Conservation (phyloP, 768 basidiomycete species). For the Gelatoporia subvermispora region DNA sequence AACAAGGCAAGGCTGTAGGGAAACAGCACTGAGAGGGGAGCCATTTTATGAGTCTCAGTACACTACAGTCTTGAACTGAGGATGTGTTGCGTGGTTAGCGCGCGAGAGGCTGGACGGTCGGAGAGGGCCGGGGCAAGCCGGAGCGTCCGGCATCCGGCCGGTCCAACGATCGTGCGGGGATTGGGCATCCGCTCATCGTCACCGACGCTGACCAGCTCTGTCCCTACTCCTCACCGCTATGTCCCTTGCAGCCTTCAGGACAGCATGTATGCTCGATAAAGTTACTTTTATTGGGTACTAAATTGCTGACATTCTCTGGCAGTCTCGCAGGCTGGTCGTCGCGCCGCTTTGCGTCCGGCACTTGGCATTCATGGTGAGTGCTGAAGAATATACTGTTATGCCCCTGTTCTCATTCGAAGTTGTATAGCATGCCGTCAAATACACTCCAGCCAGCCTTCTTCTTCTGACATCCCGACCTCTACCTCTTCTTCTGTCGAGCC, state of each 20-base stretch:
- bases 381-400: neutral
- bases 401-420: neutral
- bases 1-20: too few species aligned
- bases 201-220: slow-evolving; percentile 11
- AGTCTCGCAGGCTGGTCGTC: slow-evolving; percentile 38
- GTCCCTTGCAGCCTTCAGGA: slow-evolving; percentile 40
- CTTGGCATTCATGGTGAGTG: slow-evolving; percentile 39
- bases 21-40: too few species aligned
- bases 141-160: neutral
- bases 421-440: slow-evolving; percentile 47
- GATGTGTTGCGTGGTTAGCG: too few species aligned
- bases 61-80: too few species aligned
- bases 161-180: slow-evolving; percentile 11
- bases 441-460: slow-evolving; percentile 44
- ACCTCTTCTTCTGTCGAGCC: slow-evolving; percentile 46
- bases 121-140: neutral
- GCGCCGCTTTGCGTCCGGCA: slow-evolving; percentile 41
- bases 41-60: too few species aligned
- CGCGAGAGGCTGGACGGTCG: neutral
- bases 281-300: neutral
- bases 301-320: slow-evolving; percentile 1
- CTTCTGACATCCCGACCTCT: slow-evolving; percentile 36
- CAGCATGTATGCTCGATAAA: slow-evolving; percentile 23
- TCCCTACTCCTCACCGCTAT: slow-evolving; percentile 28
- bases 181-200: slow-evolving; percentile 18